Conservation (phyloP, 768 basidiomycete species). For the Exidia glandulosa region DNA sequence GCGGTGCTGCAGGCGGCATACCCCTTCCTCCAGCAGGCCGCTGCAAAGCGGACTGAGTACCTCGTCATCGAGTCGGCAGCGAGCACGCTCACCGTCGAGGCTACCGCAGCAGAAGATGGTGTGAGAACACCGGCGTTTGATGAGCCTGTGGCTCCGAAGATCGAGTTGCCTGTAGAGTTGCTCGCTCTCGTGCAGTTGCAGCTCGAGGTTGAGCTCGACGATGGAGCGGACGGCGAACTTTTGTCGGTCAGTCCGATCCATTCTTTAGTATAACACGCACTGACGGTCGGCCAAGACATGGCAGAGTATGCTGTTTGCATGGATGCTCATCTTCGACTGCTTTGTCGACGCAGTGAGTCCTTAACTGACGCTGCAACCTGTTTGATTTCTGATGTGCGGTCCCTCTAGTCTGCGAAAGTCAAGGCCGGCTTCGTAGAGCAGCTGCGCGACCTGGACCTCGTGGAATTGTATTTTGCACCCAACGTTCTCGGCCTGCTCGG, state of each 20-base stretch:
- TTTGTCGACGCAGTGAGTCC: conserved; percentile 69
- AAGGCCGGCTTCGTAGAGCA: conserved; percentile 80
- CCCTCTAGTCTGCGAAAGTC: conserved; percentile 90
- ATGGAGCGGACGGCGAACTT: conserved; percentile 23
- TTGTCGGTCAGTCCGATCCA: conserved; percentile 19
- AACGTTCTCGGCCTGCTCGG: conserved; percentile 54
- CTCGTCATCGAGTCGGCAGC: conserved; percentile 82
- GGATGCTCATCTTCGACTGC: conserved; percentile 80
- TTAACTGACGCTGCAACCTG: conserved; percentile 6
- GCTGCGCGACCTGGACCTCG: conserved; percentile 56
- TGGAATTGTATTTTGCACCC: conserved; percentile 58
- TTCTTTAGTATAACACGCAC: neutral
- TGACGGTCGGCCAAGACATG: conserved; percentile 25
- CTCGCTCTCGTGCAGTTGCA: conserved; percentile 47
- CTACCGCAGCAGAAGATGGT: conserved; percentile 8
- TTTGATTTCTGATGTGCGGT: neutral
- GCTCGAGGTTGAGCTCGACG: conserved; percentile 28
- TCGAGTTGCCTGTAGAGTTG: conserved; percentile 57
- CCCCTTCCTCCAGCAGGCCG: conserved; percentile 55
- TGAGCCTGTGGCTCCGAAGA: conserved; percentile 18
- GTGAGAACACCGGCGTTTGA: neutral
- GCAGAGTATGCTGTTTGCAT: conserved; percentile 66
- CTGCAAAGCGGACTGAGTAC: conserved; percentile 65
- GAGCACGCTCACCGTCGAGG: conserved; percentile 24
- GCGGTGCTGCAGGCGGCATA: conserved; percentile 74